phyloP scores from a whole-genome alignment of 176 grass and related monocot genomes.

The Cymbopogon citratus region DNA sequence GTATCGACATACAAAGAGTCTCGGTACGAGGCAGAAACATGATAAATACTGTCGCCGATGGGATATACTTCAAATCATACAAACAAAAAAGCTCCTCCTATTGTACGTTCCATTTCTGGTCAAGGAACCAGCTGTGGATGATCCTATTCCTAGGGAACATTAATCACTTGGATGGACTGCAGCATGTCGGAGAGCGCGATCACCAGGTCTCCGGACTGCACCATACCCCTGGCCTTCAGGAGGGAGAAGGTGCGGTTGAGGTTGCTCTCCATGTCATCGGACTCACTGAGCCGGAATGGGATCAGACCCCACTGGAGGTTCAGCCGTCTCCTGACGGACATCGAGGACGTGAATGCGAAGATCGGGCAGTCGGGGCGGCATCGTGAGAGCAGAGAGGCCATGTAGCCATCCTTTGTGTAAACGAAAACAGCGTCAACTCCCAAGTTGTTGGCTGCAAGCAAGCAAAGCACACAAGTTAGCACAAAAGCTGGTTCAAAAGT shows the following conservation, averaged over 20 bases:
- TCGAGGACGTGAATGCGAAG: slow-evolving; percentile 80
- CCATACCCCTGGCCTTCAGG: slow-evolving; percentile 97
- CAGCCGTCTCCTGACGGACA: slow-evolving; percentile 54
- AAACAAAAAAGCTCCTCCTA: too few relatives aligned
- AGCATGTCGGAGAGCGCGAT: slow-evolving; percentile 85
- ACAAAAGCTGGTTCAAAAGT: not conserved
- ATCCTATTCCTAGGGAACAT: slow-evolving; percentile 46
- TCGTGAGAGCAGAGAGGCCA: slow-evolving; percentile 81
- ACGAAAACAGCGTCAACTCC: slow-evolving; percentile 91
- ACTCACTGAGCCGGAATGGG: slow-evolving; percentile 70
- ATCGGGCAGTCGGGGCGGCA: slow-evolving; percentile 95
- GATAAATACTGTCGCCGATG: too few relatives aligned
- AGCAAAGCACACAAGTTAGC: not conserved
- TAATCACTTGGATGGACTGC: slow-evolving; percentile 97
- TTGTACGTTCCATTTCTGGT: not conserved
- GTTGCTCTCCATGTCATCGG: slow-evolving; percentile 90
- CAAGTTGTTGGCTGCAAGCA: slow-evolving; percentile 73
- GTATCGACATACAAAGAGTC: too few relatives aligned
- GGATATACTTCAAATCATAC: too few relatives aligned
- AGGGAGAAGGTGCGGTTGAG: slow-evolving; percentile 86
- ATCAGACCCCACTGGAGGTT: slow-evolving; percentile 97
- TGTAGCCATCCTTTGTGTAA: slow-evolving; percentile 74
- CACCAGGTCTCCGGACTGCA: slow-evolving; percentile 83
- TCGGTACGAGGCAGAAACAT: too few relatives aligned
- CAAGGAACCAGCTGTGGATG: not conserved